Conservation (phyloP, 2,329 filamentous ascomycete genomes). For the Dryadomyces quercivorus region DNA sequence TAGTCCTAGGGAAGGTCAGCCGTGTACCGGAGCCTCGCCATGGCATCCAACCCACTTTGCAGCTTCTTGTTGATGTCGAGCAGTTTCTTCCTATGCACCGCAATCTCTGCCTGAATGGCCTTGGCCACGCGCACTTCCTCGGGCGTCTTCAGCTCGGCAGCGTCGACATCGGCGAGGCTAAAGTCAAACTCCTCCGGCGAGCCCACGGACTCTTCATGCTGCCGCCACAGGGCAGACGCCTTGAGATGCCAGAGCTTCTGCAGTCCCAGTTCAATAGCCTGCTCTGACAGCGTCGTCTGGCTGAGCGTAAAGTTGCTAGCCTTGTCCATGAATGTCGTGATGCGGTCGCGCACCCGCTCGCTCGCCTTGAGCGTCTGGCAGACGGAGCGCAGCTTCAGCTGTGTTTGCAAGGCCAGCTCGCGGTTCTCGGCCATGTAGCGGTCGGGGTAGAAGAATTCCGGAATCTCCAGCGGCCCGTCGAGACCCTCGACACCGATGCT, state of each 20-base stretch:
- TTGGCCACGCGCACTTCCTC: conserved; percentile 10
- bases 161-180: conserved; percentile 10
- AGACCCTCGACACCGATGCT: conserved; percentile 9
- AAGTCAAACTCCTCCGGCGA: conserved; percentile 12
- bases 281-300: conserved; percentile 9
- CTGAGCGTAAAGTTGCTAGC: conserved; percentile 5
- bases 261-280: conserved; percentile 11
- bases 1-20: not conserved
- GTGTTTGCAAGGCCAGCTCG: conserved; percentile 9
- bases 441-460: conserved; percentile 15
- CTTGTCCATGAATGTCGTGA: conserved; percentile 6
- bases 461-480: conserved; percentile 12
- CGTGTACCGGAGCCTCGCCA: not conserved
- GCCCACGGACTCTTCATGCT: conserved; percentile 11
- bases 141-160: conserved; percentile 8
- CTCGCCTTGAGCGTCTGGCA: conserved; percentile 8
- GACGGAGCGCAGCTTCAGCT: conserved; percentile 9
- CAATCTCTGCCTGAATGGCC: conserved; percentile 11
- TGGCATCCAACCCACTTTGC: not conserved
- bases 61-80: conserved; percentile 8
- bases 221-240: conserved; percentile 11
- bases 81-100: conserved; percentile 11
- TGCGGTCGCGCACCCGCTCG: conserved; percentile 1
- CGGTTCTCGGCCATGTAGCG: conserved; percentile 14
- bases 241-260: conserved; percentile 13